Percentiles rank a stretch among this genome's conserved stretches.
Conservation (phyloP, 768 basidiomycete species). For the Pleurotus salmoneostramineus region DNA sequence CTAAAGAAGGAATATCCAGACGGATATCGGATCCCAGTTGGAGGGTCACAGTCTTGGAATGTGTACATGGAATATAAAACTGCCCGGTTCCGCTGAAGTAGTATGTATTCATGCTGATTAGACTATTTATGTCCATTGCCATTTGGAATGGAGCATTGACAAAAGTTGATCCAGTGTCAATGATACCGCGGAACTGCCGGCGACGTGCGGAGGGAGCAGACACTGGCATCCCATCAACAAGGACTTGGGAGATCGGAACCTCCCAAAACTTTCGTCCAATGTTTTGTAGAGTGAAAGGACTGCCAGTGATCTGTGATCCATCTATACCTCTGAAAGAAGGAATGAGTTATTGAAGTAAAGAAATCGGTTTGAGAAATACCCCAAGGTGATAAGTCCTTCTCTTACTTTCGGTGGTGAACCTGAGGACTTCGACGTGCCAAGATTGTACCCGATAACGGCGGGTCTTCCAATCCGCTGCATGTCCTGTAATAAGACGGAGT, state of each 20-base stretch:
- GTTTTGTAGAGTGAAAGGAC: slow-evolving; percentile 45
- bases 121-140: slow-evolving; percentile 48
- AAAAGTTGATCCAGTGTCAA: slow-evolving; percentile 44
- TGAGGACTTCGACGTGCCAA: slow-evolving; percentile 24
- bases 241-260: slow-evolving; percentile 34
- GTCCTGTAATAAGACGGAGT: no score
- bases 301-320: slow-evolving; percentile 31
- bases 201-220: slow-evolving; percentile 29
- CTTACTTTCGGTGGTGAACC: slow-evolving; percentile 53
- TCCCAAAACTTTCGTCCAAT: slow-evolving; percentile 67
- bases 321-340: no score
- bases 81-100: slow-evolving; percentile 37
- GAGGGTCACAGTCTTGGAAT: slow-evolving; percentile 45
- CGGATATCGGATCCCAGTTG: slow-evolving; percentile 43
- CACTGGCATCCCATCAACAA: slow-evolving; percentile 44
- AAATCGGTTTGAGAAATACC: slow-evolving; percentile 32
- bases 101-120: slow-evolving; percentile 50
- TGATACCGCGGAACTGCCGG: slow-evolving; percentile 57
- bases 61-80: slow-evolving; percentile 61
- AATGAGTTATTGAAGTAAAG: slow-evolving; percentile 43
- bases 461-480: no score
- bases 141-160: slow-evolving; percentile 27
- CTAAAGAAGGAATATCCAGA: slow-evolving; percentile 57
- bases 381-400: slow-evolving; percentile 62
- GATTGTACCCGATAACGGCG: slow-evolving; percentile 59